Evolutionary conservation across 139 green algal genomes (phyloP).

Genomic region (Chlamydomonas sp.): DNA sequence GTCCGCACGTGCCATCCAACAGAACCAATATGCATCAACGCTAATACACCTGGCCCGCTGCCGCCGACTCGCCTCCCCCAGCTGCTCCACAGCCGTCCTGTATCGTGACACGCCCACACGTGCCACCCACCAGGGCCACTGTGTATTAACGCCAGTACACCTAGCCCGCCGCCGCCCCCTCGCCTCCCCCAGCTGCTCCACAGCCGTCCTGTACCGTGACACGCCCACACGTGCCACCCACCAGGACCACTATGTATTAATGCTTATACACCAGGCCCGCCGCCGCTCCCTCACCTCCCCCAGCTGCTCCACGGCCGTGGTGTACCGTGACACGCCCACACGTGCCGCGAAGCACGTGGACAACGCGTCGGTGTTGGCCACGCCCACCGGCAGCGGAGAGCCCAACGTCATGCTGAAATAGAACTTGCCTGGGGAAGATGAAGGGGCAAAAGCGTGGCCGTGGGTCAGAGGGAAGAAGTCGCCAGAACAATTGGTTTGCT

Average conservation of each 20-base stretch:
- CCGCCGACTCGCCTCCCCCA: conserved; percentile 36
- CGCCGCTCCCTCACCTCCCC: conserved; percentile 29
- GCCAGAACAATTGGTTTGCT: neutral
- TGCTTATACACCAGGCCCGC: neutral
- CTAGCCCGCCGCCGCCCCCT: neutral
- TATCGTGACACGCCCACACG: too few species aligned
- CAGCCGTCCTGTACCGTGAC: conserved; percentile 16
- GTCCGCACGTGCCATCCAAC: neutral
- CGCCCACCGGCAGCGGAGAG: neutral
- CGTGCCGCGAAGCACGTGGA: conserved; percentile 6
- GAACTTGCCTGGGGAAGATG: conserved; percentile 9
- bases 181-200: conserved; percentile 46
- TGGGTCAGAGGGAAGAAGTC: neutral
- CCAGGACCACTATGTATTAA: neutral
- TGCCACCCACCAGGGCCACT: neutral
- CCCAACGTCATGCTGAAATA: conserved; percentile 29
- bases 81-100: conserved; percentile 29
- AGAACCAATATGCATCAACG: neutral
- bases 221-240: conserved; percentile 30
- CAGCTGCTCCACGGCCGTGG: conserved; percentile 35
- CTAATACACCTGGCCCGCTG: neutral
- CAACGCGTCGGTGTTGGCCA: conserved; percentile 29
- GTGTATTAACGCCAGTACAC: neutral
- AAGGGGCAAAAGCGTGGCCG: neutral
- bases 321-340: conserved; percentile 30